Conservation (phyloP, 1,139 yeast species). For the Kodamaea alishanica region DNA sequence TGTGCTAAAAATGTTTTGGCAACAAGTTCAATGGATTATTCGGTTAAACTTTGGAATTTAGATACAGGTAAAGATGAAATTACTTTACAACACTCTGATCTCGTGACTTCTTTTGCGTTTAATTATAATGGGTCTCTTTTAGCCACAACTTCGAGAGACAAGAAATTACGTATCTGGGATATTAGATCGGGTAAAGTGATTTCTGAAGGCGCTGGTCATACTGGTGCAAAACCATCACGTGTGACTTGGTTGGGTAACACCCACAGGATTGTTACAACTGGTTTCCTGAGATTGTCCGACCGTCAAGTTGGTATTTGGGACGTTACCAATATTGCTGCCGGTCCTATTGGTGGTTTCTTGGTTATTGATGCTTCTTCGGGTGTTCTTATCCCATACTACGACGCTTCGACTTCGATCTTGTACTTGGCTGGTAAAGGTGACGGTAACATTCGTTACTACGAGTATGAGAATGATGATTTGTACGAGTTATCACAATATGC, state of each 20-base stretch:
- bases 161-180: conserved; percentile 88
- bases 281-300: conserved; percentile 87
- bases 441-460: conserved; percentile 92
- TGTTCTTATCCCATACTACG: conserved; percentile 86
- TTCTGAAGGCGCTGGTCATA: conserved; percentile 84
- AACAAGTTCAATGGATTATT: conserved; percentile 83
- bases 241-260: conserved; percentile 86
- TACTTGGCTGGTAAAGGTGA: conserved; percentile 97
- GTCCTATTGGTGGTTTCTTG: conserved; percentile 86
- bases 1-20: conserved; percentile 83
- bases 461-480: conserved; percentile 77
- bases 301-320: conserved; percentile 97
- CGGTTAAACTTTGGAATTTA: conserved; percentile 87
- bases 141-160: conserved; percentile 92
- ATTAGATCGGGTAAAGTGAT: conserved; percentile 67
- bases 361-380: conserved; percentile 90
- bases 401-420: conserved; percentile 71
- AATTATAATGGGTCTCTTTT: conserved; percentile 82
- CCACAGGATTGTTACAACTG: conserved; percentile 89
- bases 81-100: conserved; percentile 80
- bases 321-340: conserved; percentile 62
- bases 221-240: conserved; percentile 88
- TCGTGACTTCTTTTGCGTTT: conserved; percentile 87
- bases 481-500: conserved; percentile 81
- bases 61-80: conserved; percentile 67